Evolutionary conservation across 2,329 filamentous ascomycete species (phyloP).

Genomic region (Microdochium trichocladiopsis): DNA sequence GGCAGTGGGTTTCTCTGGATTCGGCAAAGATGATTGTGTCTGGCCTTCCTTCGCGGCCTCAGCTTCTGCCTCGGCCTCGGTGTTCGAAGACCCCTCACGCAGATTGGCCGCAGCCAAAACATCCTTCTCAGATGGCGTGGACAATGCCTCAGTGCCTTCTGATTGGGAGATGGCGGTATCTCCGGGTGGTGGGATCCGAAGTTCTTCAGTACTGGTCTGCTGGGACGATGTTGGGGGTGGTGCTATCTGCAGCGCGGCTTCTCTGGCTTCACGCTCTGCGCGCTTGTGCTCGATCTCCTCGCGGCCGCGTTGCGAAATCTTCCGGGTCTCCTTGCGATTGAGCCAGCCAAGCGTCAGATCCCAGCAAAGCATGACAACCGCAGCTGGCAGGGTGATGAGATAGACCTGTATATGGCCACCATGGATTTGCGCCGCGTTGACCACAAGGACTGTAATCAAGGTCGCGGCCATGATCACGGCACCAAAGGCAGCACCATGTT

Average conservation of each 20-base stretch:
- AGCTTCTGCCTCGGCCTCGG: no score
- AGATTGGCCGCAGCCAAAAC: no score
- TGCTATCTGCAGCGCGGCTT: neutral
- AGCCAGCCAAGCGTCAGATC: slow-evolving; percentile 59
- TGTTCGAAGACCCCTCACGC: no score
- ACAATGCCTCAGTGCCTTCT: no score
- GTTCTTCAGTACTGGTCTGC: slow-evolving; percentile 5
- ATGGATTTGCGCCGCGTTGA: slow-evolving; percentile 54
- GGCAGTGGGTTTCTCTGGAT: neutral
- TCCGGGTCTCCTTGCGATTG: slow-evolving; percentile 53
- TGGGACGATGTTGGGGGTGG: neutral
- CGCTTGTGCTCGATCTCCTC: slow-evolving; percentile 36
- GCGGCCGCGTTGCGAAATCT: slow-evolving; percentile 51
- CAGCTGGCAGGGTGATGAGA: slow-evolving; percentile 63
- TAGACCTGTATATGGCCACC: slow-evolving; percentile 51
- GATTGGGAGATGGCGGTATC: no score
- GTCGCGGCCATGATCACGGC: slow-evolving; percentile 60
- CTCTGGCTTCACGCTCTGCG: slow-evolving; percentile 24
- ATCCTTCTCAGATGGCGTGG: no score
- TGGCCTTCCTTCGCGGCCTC: no score
- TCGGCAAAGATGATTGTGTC: no score
- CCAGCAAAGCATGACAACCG: slow-evolving; percentile 61
- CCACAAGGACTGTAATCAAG: slow-evolving; percentile 54
- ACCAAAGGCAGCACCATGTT: slow-evolving; percentile 56
- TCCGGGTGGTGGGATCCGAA: no score